These are phyloP conservation scores for Entomortierella chlamydospora DNA, from an alignment of 192 early-diverging fungal genomes.

Conservation along the genomic window DNA sequence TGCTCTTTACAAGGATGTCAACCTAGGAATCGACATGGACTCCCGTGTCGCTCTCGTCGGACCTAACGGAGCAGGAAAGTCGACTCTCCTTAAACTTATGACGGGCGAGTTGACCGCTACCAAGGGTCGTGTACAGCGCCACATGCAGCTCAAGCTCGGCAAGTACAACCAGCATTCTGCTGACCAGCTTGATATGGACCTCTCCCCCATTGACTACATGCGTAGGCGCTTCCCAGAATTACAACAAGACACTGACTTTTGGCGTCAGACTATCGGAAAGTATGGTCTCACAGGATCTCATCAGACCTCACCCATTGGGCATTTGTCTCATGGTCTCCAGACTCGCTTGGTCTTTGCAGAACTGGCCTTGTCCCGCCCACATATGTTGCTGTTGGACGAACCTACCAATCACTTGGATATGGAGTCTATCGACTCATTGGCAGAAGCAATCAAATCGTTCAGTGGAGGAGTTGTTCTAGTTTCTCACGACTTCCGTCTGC, in stretches of 20 bases:
- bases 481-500: conserved; percentile 98
- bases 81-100: conserved; percentile 98
- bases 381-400: conserved; percentile 98
- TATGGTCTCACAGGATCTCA: conserved; percentile 94
- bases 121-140: conserved; percentile 86
- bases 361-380: conserved; percentile 87
- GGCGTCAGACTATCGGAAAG: conserved; percentile 91
- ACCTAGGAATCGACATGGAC: conserved; percentile 97
- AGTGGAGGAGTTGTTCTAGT: conserved; percentile 97
- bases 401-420: conserved; percentile 98
- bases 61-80: conserved; percentile 95
- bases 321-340: conserved; percentile 95
- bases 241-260: conserved; percentile 86
- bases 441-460: conserved; percentile 95
- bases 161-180: conserved; percentile 98
- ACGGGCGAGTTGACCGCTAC: conserved; percentile 87
- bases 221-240: conserved; percentile 84
- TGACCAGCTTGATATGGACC: conserved; percentile 92
- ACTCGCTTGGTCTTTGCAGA: conserved; percentile 97
- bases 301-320: conserved; percentile 90
- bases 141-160: conserved; percentile 93
- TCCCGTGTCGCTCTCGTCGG: conserved; percentile 98
- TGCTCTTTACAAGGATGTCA: conserved; percentile 89
- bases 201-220: conserved; percentile 93
- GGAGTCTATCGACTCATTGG: conserved; percentile 93